Evolutionary conservation across 225 moss, liverwort and hornwort species (phyloP), one percentile per base, ranked within the genome.

Genomic region (Sphagnum tenellum): DNA sequence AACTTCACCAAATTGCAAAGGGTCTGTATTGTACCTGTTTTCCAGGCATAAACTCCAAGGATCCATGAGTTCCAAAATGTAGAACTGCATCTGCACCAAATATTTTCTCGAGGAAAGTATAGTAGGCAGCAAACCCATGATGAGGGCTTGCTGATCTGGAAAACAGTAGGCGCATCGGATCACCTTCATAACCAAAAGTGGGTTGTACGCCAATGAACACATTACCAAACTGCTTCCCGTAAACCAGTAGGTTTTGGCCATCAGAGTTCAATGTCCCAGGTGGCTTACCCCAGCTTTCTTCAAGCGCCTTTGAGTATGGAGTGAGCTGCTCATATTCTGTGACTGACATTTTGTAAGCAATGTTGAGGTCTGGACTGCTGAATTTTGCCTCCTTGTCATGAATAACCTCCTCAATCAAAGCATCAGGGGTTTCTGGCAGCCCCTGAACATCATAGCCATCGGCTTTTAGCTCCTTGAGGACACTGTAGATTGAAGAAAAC

Each of bases 251-350:
- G 49, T 93, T 98, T 64, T 98, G 96, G 53, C 96, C 96, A 52
- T 98, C 96, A 4, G 93, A 98, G 64, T 98, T 98, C 5, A 98
- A 57, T 5, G 72, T 89, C 56, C 96, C 96, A 0, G 96, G 96
- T 9, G 96, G 87, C 69, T 98, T 98, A 4, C 96, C 96, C 96
- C 96, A 98, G 70, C 87, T 98, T 74, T 98, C 96, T 69, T 98
- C 96, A 12, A 98, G 67, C 48, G 86, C 85, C 77, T 93, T 93
- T 3, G 96, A 76, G 59, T 98, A 98, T 0, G 96, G 93, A 29
- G 96, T 98, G 59, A 98, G 61, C 6, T 73, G 76, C 52, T 93
- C 93, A 55, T 98, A 98, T 78, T 98, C 96, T 48, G 93, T 87
- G 9, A 84, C 82, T 9, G 86, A 82, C 96, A 98, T 98, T 70